Percentiles rank a stretch among this genome's conserved stretches.
Evolutionary conservation across 2,329 filamentous ascomycete species (phyloP).

Genomic region (Calonectria pseudoreteaudii): DNA sequence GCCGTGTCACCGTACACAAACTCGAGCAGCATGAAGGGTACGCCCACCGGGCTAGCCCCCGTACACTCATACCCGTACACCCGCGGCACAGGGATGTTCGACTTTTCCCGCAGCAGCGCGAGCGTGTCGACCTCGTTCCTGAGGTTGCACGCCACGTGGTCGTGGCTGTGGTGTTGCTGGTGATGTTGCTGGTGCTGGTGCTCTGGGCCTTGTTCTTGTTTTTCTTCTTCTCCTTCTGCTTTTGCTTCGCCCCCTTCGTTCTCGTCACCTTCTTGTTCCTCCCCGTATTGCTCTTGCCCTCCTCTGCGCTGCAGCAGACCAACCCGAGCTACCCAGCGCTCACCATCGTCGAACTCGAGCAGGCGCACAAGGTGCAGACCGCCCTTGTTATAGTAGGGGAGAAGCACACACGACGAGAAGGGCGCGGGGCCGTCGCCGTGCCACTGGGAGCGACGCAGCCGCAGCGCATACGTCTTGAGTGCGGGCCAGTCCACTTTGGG

Average conservation of each 20-base stretch:
- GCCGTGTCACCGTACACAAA: conserved; percentile 44
- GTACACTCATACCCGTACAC: conserved; percentile 40
- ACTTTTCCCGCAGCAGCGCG: background rate
- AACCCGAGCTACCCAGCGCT: conserved; percentile 12
- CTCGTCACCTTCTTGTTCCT: background rate
- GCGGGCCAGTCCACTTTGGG: conserved; percentile 4
- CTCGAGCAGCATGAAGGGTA: conserved; percentile 46
- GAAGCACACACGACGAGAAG: background rate
- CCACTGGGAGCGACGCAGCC: background rate
- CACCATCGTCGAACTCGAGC: conserved; percentile 13
- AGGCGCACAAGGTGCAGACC: conserved; percentile 1
- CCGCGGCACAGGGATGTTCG: conserved; percentile 36
- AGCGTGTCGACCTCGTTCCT: conserved; percentile 3
- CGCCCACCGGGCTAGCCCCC: conserved; percentile 35
- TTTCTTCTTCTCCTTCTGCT: background rate
- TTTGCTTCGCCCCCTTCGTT: background rate
- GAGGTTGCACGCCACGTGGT: background rate
- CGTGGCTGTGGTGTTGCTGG: background rate
- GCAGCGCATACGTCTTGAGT: conserved; percentile 4
- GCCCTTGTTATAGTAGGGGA: background rate
- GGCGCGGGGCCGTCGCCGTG: background rate
- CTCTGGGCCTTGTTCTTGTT: background rate
- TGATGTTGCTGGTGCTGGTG: background rate
- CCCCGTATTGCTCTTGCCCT: background rate
- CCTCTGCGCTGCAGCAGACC: background rate